Evolutionary conservation across 116 monocot genomes (phyloP), one percentile per base, ranked within the genome.

Genomic region (Dioscorea cayenensis): DNA sequence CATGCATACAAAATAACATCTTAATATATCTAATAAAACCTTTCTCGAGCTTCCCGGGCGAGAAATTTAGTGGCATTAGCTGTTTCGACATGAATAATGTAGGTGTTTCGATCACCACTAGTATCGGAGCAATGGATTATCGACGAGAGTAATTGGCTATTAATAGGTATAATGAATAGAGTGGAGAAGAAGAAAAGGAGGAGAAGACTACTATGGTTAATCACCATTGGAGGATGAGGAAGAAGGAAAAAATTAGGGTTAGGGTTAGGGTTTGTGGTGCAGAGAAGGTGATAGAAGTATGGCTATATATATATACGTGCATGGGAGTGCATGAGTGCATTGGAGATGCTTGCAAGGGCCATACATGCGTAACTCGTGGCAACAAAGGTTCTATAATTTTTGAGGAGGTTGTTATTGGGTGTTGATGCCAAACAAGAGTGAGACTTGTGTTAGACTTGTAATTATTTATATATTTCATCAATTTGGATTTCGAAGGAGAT

Each of bases 51-150:
- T 20, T 6, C 50, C 3, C 18, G 2, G 32, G 16, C 35, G 49
- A 18, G 36, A 20, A 8, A 18, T 13, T 48, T 6, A 14, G n/a
- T 63, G 67, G 49, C 49, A 11, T 66, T 52, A 0, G 66, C 61
- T 6, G 2, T 5, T 7, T 20, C 8, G 27, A 78, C 73, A 28
- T 78, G 78, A 12, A 73, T 49, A 7, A 78, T 78, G 67, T 78
- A 78, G 21, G 73, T 73, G 21, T 62, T 16, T 16, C 55, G 55
- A 11, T 20, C 62, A 23, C 25, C 25, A 5, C 22, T 22, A 27
- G 22, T 62, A 62, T 21, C 62, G 25, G 23, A 1, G 7, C 22
- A 7, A 27, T 62, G 10, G 6, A 62, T 5, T 62, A 62, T 62
- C 10, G 62, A 5, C 25, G 23, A 23, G 25, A 62, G 62, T 32